Base-by-base conservation (phyloP, 2,329 filamentous ascomycete genomes). In the Ophiostoma australiae region DNA sequence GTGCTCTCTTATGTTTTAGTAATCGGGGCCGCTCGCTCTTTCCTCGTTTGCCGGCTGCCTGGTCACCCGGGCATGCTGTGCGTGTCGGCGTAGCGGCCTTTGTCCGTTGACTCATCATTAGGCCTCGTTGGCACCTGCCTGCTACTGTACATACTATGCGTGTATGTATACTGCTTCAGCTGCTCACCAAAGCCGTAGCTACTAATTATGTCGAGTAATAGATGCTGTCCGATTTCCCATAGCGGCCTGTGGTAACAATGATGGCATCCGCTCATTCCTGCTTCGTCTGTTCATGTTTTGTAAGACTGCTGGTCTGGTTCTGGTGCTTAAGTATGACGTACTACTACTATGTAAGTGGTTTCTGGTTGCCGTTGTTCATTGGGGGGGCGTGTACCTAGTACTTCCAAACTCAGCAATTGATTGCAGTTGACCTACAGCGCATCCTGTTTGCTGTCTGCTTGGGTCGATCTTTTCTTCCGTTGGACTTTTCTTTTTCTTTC, bases 71-170 rank as follows among this genome's bases (percentile, higher is more conserved):
- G n/a, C n/a, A 2, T 63, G 27, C 20, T 33, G 27, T 27, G 3
- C 27, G 44, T n/a, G 2, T 20, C 17, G 20, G n/a, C 44, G 17
- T 20, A 20, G 17, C 5, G 44, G 44, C 44, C 41, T 48, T 63
- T 35, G 58, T 27, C 27, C 58, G 58, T 63, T 63, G 58, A 63
- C 27, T 63, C 58, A 63, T 63, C 58, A 27, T 33, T 31, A 33
- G 58, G 58, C 52, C 23, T 58, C 23, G 52, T 13, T 61, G 10
- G 27, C 58, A 63, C 11, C 23, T 33, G 52, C 52, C 52, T 27
- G n/a, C n/a, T n/a, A 17, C n/a, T 27, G 8, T 27, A 17, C 20
- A 13, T 17, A 41, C 10, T 41, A 31, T 41, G 39, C 8, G 39
- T 41, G 39, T 15, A 41, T 31, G 39, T 41, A 5, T 13, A 41